A percentile compares a stretch with the other conserved stretches of the same genome.
These are phyloP conservation scores for Curvularia verruculosa DNA, from an alignment of 2,329 filamentous ascomycete species.

Conservation along the genomic window DNA sequence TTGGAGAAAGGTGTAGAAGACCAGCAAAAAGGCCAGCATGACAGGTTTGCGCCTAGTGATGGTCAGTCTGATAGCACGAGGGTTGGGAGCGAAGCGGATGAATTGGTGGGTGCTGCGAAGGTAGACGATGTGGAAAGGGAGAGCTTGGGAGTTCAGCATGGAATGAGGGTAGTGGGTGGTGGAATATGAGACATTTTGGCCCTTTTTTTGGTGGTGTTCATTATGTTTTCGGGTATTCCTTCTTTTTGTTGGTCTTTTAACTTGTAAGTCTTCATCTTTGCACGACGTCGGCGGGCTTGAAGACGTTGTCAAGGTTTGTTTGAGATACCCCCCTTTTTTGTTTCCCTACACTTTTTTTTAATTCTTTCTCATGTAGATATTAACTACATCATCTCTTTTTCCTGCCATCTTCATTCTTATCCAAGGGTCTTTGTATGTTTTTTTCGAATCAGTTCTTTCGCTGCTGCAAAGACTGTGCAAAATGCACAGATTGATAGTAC, in stretches of 20 bases:
- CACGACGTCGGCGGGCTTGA: background rate
- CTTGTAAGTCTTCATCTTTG: background rate
- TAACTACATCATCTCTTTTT: background rate
- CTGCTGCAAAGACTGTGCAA: too few species aligned
- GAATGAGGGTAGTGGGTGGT: background rate
- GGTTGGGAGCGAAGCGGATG: constrained; percentile 11
- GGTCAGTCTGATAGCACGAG: constrained; percentile 21
- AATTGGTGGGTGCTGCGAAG: constrained; percentile 1
- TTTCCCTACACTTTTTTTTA: background rate
- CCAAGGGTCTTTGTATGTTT: background rate
- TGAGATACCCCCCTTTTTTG: background rate
- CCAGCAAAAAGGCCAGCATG: background rate
- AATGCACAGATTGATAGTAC: background rate
- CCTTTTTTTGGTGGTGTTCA: background rate
- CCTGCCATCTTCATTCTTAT: background rate
- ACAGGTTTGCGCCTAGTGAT: background rate
- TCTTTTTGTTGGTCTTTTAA: background rate
- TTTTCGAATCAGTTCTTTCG: background rate
- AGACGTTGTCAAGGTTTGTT: background rate
- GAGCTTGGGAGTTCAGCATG: background rate
- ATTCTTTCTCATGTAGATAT: background rate
- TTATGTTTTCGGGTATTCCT: background rate
- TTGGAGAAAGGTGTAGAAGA: background rate
- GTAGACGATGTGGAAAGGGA: background rate
- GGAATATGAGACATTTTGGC: background rate